These are phyloP conservation scores for Suillus sp. DNA, from an alignment of 768 basidiomycete species.

Conservation along the genomic window DNA sequence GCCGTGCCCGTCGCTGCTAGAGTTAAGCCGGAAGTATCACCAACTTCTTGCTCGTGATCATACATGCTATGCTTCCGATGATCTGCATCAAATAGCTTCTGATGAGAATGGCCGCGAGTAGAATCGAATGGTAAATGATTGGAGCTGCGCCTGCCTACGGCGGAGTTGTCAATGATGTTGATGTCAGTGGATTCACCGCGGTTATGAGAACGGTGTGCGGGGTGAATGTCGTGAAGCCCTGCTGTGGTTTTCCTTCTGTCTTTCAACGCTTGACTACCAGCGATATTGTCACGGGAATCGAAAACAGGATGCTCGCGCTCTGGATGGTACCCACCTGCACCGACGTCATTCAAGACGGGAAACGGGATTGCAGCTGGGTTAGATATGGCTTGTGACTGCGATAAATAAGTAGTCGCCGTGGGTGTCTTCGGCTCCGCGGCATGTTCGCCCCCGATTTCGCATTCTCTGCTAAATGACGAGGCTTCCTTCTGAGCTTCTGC, in stretches of 20 bases:
- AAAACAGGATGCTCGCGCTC: slow-evolving; percentile 25
- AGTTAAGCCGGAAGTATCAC: not conserved
- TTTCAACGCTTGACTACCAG: not conserved
- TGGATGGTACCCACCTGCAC: slow-evolving; percentile 21
- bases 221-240: slow-evolving; percentile 14
- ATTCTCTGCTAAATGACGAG: slow-evolving; percentile 25
- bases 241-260: slow-evolving; percentile 2
- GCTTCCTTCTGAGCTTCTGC: slow-evolving; percentile 34
- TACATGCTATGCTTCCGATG: slow-evolving; percentile 25
- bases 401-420: slow-evolving; percentile 36
- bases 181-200: slow-evolving; percentile 12
- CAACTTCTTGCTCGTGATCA: slow-evolving; percentile 22
- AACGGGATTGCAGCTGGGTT: slow-evolving; percentile 27
- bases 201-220: slow-evolving; percentile 20
- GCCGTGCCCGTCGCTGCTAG: not conserved
- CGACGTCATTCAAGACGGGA: slow-evolving; percentile 28
- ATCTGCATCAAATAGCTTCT: slow-evolving; percentile 29
- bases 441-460: slow-evolving; percentile 33
- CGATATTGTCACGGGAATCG: slow-evolving; percentile 3
- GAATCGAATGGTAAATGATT: slow-evolving; percentile 45
- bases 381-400: slow-evolving; percentile 31
- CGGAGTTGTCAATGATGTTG: slow-evolving; percentile 6
- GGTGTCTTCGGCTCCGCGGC: slow-evolving; percentile 42
- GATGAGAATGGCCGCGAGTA: slow-evolving; percentile 28
- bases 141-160: slow-evolving; percentile 34